Conservation (phyloP, 257 asterid genomes). For the Oldenlandia corymbosa region DNA sequence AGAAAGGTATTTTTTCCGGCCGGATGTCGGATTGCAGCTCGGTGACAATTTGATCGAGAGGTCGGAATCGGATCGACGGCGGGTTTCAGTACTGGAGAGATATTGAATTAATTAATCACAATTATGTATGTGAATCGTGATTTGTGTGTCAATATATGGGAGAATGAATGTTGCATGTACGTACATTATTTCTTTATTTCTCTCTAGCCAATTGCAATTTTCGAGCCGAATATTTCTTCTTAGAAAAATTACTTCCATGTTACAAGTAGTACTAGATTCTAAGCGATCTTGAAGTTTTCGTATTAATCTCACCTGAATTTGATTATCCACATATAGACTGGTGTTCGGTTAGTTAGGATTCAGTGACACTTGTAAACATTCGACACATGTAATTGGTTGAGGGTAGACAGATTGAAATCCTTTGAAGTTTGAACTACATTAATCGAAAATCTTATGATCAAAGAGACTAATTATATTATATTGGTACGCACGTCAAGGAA, state of each 20-base stretch:
- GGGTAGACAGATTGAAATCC: too few relatives aligned
- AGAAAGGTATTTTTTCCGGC: slow-evolving; percentile 9
- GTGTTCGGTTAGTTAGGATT: not conserved
- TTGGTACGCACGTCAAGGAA: too few relatives aligned
- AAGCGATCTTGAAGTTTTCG: not conserved
- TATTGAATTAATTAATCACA: too few relatives aligned
- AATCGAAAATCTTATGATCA: too few relatives aligned
- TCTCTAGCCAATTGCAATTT: slow-evolving; percentile 1
- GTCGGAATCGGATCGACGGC: too few relatives aligned
- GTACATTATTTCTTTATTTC: not conserved
- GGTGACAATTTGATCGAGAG: too few relatives aligned
- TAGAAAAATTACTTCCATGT: not conserved
- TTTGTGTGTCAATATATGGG: not conserved
- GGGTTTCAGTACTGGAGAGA: too few relatives aligned
- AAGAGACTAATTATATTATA: too few relatives aligned
- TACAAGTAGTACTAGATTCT: not conserved
- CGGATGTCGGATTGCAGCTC: slow-evolving; percentile 14
- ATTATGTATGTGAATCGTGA: not conserved
- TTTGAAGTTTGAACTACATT: too few relatives aligned
- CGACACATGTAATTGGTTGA: too few relatives aligned
- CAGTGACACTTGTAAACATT: not conserved
- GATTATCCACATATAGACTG: slow-evolving; percentile 5
- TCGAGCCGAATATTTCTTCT: too few relatives aligned
- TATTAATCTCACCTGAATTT: not conserved
- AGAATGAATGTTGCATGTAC: slow-evolving; percentile 2